Percentiles rank a stretch among this genome's conserved stretches.
Evolutionary conservation across 2,329 filamentous ascomycete species (phyloP).

Genomic region (Teratosphaeria zuluensis): DNA sequence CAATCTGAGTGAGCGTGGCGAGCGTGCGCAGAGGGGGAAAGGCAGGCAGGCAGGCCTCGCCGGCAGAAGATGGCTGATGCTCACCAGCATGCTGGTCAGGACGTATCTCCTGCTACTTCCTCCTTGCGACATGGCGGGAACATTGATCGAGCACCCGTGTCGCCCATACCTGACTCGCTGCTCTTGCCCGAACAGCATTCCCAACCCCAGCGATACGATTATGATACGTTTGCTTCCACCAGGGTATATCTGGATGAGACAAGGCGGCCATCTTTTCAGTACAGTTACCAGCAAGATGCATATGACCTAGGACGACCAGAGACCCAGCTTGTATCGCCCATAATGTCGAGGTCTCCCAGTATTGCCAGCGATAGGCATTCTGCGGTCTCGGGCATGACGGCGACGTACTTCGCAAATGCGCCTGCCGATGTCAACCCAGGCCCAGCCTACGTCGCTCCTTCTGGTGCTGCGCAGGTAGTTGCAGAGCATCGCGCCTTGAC

Average conservation of each 20-base stretch:
- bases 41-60: not conserved
- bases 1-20: not conserved
- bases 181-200: not conserved
- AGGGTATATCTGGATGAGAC: not conserved
- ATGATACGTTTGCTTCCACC: not conserved
- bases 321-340: constrained; percentile 11
- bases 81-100: not conserved
- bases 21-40: not conserved
- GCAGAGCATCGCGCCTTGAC: constrained; percentile 77
- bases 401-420: constrained; percentile 9
- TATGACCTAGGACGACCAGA: constrained; percentile 1
- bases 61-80: not conserved
- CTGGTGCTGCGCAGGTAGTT: constrained; percentile 84
- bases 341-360: constrained; percentile 16
- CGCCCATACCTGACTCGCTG: not conserved
- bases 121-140: not conserved
- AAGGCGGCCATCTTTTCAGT: not conserved
- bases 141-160: not conserved
- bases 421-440: constrained; percentile 52
- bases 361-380: constrained; percentile 16
- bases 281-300: not conserved
- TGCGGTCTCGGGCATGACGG: constrained; percentile 14
- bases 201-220: not conserved
- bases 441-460: constrained; percentile 77
- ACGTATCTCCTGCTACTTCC: not conserved